A percentile compares a stretch with the other conserved stretches of the same genome.
Evolutionary conservation across 192 early-diverging fungal species (phyloP).

Genomic region (Mortierella alpina): DNA sequence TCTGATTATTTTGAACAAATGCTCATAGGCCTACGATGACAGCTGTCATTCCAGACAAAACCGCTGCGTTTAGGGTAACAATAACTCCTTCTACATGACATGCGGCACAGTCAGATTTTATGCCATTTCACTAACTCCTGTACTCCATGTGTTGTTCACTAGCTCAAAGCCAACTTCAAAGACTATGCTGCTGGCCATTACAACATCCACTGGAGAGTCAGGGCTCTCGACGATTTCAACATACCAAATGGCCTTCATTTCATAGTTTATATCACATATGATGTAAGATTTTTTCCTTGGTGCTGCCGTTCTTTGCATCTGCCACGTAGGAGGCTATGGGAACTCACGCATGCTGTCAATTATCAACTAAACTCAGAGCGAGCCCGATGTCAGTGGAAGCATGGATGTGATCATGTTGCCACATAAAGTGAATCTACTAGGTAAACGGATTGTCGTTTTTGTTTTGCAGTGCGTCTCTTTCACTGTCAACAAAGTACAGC

Average conservation of each 20-base stretch:
- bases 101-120: neutral
- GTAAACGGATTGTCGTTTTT: constrained; percentile 5
- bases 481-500: neutral
- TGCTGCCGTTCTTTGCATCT: neutral
- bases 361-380: constrained; percentile 1
- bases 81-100: neutral
- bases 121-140: neutral
- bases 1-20: no score
- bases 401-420: constrained; percentile 38
- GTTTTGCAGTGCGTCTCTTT: neutral
- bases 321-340: neutral
- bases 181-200: constrained; percentile 35
- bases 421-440: constrained; percentile 18
- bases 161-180: constrained; percentile 27
- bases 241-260: constrained; percentile 42
- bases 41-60: constrained; percentile 20
- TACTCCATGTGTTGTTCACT: neutral
- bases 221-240: constrained; percentile 21
- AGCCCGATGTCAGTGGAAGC: constrained; percentile 43
- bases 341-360: neutral
- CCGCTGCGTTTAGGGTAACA: constrained; percentile 30
- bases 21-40: constrained; percentile 22
- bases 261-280: constrained; percentile 28
- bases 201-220: constrained; percentile 32
- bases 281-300: constrained; percentile 17